Base-by-base conservation (phyloP, 1,284 basidiomycete genomes). In the Porogramme epimiltina region DNA sequence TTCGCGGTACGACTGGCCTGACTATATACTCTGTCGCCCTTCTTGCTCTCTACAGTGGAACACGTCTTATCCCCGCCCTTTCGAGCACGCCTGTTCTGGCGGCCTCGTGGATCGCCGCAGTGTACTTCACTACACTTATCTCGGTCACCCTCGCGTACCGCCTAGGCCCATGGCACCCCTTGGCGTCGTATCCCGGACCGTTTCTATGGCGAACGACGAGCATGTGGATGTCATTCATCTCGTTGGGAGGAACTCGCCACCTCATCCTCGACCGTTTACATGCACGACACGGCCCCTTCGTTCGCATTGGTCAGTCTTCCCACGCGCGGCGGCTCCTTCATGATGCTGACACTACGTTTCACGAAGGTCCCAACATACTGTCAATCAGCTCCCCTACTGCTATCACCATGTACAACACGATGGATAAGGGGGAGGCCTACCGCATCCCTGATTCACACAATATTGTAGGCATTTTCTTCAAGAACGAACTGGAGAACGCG, bases 101-200 rank as follows among this genome's bases (percentile, higher is more conserved):
- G n/a, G n/a, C n/a, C n/a, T n/a, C n/a, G n/a, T n/a, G n/a, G n/a
- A n/a, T n/a, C n/a, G n/a, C n/a, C n/a, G n/a, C n/a, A n/a, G n/a
- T n/a, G n/a, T 31, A 31, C 28, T 31, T 31, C 8, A 8, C 13
- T 13, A 8, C 28, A 6, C 28, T 31, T 13, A 13, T 13, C 28
- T 6, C 28, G 28, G 28, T 31, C 6, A 31, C 28, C 28, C 13
- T 31, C 56, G 2, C 58, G 16, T 69, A 71, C 45, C 65, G 69
- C 13, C 31, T 67, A 23, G 67, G 66, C 4, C 66, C 66, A 2
- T 56, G 64, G 47, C 69, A 71, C 43, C 68, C 67, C 0, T 61
- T 71, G 15, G 55, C 64, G 3, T 38, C 45, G 16, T 67, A 65
- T 42, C 66, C 68, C 3, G 69, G 69, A 1, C 69, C 69, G 2